A percentile compares a stretch with the other conserved stretches of the same genome.
Evolutionary conservation across 2,329 filamentous ascomycete genomes (phyloP).

Genomic region (Beauveria rudraprayagi): DNA sequence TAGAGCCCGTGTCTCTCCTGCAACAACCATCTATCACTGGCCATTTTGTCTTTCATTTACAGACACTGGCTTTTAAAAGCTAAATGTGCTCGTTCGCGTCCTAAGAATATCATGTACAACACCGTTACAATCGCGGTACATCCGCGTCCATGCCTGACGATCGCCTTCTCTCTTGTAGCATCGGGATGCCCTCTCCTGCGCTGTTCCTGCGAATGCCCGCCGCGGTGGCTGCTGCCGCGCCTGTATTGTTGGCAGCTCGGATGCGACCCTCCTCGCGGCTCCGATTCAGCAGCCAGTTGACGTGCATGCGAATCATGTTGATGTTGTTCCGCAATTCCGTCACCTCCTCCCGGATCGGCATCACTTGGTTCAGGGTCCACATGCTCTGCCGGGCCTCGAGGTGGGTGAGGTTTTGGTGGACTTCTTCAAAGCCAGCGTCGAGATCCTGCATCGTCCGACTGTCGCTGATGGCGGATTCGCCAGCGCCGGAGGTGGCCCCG

Average conservation of each 20-base stretch:
- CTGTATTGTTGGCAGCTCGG: constrained; percentile 29
- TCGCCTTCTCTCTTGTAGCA: constrained; percentile 27
- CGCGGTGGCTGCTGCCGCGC: constrained; percentile 15
- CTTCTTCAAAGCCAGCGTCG: constrained; percentile 42
- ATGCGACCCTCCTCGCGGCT: constrained; percentile 39
- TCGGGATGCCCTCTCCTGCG: constrained; percentile 19
- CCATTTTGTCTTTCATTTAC: not conserved
- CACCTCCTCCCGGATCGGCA: constrained; percentile 55
- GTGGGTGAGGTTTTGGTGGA: constrained; percentile 49
- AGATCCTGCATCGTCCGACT: constrained; percentile 35
- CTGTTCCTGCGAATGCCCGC: constrained; percentile 24
- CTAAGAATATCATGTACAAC: not conserved
- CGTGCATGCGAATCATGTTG: constrained; percentile 51
- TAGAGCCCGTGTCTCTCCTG: not conserved
- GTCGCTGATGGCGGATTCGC: constrained; percentile 41
- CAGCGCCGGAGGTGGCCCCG: not conserved
- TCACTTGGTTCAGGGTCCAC: constrained; percentile 53
- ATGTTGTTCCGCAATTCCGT: constrained; percentile 50
- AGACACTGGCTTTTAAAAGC: not conserved
- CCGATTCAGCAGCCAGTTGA: constrained; percentile 49
- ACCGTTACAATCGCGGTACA: constrained; percentile 27
- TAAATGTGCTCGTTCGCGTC: not conserved
- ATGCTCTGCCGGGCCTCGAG: constrained; percentile 53
- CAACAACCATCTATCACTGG: not conserved
- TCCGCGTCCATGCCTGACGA: constrained; percentile 31